Conservation (phyloP, 2,329 filamentous ascomycete species). For the Apiospora marii region DNA sequence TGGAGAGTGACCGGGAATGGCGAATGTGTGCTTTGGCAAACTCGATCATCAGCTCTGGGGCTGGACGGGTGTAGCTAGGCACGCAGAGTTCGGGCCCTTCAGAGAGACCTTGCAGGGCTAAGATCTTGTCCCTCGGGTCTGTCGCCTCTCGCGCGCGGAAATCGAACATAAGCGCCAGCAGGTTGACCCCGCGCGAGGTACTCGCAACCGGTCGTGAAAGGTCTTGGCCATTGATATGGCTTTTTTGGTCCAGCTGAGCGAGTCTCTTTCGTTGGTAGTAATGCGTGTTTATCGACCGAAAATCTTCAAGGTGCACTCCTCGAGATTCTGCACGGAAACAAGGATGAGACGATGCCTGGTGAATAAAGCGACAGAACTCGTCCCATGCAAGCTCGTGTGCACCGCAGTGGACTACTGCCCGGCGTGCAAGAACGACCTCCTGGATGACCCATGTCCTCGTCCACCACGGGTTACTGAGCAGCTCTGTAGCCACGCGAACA, state of each 20-base stretch:
- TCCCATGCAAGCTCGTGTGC: background rate
- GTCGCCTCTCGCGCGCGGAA: background rate
- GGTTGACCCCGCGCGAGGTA: background rate
- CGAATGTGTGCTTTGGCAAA: background rate
- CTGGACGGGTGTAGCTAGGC: background rate
- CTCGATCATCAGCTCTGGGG: background rate
- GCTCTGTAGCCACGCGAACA: background rate
- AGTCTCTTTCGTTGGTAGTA: background rate
- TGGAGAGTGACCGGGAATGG: background rate
- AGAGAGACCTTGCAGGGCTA: background rate
- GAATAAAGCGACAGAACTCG: background rate
- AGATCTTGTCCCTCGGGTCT: background rate
- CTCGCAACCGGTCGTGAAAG: background rate
- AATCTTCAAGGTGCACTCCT: background rate
- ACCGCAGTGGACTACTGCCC: background rate
- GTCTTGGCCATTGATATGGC: too few species aligned
- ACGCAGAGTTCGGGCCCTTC: background rate
- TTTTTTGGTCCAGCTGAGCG: background rate
- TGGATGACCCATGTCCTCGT: background rate
- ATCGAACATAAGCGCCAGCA: background rate
- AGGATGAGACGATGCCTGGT: background rate
- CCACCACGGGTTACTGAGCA: background rate
- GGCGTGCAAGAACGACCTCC: background rate
- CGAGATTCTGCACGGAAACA: background rate
- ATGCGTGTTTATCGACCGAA: background rate